Conservation (phyloP, 2,329 filamentous ascomycete genomes). For the Fusarium euwallaceae region DNA sequence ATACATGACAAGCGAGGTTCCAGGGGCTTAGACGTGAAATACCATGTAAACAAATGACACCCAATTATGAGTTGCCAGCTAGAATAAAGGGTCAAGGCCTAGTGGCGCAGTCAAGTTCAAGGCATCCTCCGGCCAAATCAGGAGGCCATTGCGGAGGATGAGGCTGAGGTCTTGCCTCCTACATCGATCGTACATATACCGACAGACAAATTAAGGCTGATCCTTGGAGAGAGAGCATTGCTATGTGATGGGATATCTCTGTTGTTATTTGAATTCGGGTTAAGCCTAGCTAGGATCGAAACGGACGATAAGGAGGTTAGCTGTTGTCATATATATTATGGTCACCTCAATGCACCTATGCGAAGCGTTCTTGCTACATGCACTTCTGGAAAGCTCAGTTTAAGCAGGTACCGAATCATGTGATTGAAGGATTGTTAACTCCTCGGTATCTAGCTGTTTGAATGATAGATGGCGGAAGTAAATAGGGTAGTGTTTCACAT, state of each 20-base stretch:
- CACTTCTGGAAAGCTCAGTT: too few relatives aligned
- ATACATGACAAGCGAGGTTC: background rate
- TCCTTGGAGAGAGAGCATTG: background rate
- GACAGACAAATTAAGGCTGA: background rate
- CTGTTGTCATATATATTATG: background rate
- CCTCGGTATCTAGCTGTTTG: too few relatives aligned
- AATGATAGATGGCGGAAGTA: too few relatives aligned
- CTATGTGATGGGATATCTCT: background rate
- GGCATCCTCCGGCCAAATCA: background rate
- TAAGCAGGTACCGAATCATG: too few relatives aligned
- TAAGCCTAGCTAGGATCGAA: background rate
- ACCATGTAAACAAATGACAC: background rate
- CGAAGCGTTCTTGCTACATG: background rate
- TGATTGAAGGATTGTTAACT: too few relatives aligned
- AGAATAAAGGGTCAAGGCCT: background rate
- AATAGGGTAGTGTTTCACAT: too few relatives aligned
- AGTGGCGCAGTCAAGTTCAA: conserved; percentile 7
- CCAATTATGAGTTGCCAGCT: conserved; percentile 4
- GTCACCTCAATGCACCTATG: background rate
- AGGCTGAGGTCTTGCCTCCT: background rate
- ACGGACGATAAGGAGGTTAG: background rate
- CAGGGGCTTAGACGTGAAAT: conserved; percentile 10
- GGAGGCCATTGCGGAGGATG: background rate
- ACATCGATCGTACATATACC: background rate
- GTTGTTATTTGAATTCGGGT: background rate